Conservation (phyloP, 768 basidiomycete genomes). For the Amanita inopinata region DNA sequence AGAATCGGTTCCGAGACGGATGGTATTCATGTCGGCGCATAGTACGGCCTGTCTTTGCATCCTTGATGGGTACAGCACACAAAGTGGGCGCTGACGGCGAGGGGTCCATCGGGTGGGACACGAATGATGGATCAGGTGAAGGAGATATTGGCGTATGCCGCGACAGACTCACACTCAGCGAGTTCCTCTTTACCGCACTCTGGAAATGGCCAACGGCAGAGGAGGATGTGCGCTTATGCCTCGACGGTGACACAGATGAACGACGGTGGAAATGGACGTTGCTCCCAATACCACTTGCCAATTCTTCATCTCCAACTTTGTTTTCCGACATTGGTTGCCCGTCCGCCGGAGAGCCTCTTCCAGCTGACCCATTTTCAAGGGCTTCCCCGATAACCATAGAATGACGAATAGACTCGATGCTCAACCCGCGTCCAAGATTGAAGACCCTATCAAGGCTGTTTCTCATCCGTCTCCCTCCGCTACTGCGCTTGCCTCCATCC, state of each 20-base stretch:
- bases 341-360: constrained; percentile 13
- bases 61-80: constrained; percentile 26
- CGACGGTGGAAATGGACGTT: constrained; percentile 8
- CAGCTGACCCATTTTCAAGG: neutral
- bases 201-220: constrained; percentile 5
- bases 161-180: constrained; percentile 11
- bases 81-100: constrained; percentile 19
- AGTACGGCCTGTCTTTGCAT: constrained; percentile 28
- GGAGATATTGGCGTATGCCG: constrained; percentile 15
- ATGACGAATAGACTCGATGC: constrained; percentile 39
- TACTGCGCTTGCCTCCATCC: constrained; percentile 14
- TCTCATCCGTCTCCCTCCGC: constrained; percentile 33
- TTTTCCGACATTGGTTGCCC: constrained; percentile 21
- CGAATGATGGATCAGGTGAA: constrained; percentile 27
- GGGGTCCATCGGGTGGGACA: constrained; percentile 19
- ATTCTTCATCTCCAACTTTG: constrained; percentile 27
- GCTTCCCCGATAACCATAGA: constrained; percentile 13
- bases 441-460: constrained; percentile 54
- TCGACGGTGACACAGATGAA: constrained; percentile 12
- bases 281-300: constrained; percentile 13
- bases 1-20: constrained; percentile 70
- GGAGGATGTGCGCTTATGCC: constrained; percentile 16
- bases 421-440: constrained; percentile 39
- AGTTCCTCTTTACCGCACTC: neutral
- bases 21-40: constrained; percentile 54